Percentiles rank a stretch among this genome's conserved stretches.
Conservation (phyloP, 148 eudicot genomes). For the Fagopyrum esculentum region DNA sequence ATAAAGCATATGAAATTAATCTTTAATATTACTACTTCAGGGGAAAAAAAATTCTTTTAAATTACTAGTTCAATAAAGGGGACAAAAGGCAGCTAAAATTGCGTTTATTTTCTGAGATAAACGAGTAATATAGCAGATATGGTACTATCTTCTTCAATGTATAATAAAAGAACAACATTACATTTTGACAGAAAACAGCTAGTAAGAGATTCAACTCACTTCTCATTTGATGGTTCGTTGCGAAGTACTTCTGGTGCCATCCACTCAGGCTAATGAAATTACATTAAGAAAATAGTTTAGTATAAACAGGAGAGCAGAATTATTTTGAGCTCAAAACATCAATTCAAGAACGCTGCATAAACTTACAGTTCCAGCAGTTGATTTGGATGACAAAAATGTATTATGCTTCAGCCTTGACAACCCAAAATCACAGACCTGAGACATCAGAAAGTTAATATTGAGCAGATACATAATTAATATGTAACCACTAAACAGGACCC, state of each 20-base stretch:
- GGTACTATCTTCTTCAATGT: neutral
- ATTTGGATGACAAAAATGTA: conserved; percentile 55
- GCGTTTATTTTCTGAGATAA: neutral
- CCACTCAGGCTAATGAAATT: conserved; percentile 79
- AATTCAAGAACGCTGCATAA: neutral
- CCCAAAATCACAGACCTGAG: conserved; percentile 94
- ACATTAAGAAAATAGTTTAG: conserved; percentile 18
- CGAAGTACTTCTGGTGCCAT: conserved; percentile 99
- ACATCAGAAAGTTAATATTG: conserved; percentile 5
- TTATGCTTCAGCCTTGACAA: conserved; percentile 91
- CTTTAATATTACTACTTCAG: too few relatives aligned
- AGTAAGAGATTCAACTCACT: conserved; percentile 44
- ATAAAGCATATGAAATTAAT: neutral
- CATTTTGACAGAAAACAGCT: neutral
- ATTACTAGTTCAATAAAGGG: neutral
- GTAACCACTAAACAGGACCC: neutral
- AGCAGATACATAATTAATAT: neutral
- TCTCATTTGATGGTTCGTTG: conserved; percentile 94
- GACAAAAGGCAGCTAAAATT: neutral
- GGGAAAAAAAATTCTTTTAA: too few relatives aligned
- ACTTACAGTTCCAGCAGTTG: conserved; percentile 10
- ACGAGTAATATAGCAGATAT: neutral
- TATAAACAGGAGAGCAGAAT: conserved; percentile 6
- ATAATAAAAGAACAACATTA: neutral
- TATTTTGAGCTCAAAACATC: neutral